Evolutionary conservation across 768 basidiomycete species (phyloP), one percentile per base, ranked within the genome.

Genomic region (Porpolomopsis calyptriformis): DNA sequence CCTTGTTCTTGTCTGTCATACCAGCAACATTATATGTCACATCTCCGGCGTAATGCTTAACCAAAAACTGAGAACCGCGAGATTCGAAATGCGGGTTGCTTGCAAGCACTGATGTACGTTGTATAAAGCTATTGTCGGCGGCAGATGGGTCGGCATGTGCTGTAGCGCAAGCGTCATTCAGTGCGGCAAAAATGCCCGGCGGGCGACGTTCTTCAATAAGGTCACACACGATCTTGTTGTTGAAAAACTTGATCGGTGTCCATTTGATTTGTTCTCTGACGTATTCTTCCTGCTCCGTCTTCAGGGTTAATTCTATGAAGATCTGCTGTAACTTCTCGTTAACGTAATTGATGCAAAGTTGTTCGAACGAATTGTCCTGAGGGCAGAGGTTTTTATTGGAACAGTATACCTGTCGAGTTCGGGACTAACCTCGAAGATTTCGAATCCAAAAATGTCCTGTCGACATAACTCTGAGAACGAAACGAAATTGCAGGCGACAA

Each of bases 1-100:
- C 96, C 73, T 99, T 99, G 72, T 99, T 99, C 76, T 99, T 99
- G 66, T 99, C 96, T 12, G 96, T 98, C 94, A 99, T 99, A 2
- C 96, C 96, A 5, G 85, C 61, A 10, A 98, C 82, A 51, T 93
- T 96, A 69, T 99, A 99, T 79, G 91, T 87, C 51, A 99, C 96
- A 58, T 98, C 96, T 55, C 96, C 96, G 16, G 96, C 96, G 58
- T 98, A 99, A 60, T 99, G 96, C 57, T 80, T 84, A 52, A 99
- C 85, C 43, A 99, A 64, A 69, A 98, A 99, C 60, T 99, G 92
- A 11, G 82, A 66, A 10, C 96, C 96, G 40, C 96, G 86, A 11
- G 88, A 70, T 59, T 99, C 96, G 59, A 98, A 99, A 63, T 99
- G 93, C 16, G 90, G 71, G 63, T 94, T 94, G 4, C 80, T 78